Percentiles rank a stretch among this genome's conserved stretches.
phyloP scores from a whole-genome alignment of 208 protist genomes.

The Acanthamoeba culbertsoni region DNA sequence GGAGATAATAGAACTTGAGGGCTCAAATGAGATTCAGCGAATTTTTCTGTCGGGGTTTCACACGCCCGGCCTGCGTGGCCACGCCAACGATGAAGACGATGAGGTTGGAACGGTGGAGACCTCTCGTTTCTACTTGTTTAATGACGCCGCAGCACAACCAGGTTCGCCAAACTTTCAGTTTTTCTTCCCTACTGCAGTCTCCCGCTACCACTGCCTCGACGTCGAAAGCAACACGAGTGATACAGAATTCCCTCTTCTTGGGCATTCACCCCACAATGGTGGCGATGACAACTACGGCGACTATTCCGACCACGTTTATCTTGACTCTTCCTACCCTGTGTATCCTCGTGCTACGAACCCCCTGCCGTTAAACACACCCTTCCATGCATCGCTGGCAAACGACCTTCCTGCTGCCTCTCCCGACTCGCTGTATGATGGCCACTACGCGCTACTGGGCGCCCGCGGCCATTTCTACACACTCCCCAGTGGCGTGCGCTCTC shows the following conservation, averaged over 20 bases:
- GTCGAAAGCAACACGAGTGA: neutral
- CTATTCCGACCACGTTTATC: too few species aligned
- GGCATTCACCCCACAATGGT: neutral
- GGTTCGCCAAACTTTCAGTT: neutral
- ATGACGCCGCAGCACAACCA: neutral
- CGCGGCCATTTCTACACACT: neutral
- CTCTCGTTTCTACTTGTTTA: neutral
- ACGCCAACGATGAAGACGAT: neutral
- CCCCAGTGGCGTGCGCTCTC: neutral
- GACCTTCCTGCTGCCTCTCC: neutral
- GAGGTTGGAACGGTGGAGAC: neutral
- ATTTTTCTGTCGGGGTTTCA: neutral
- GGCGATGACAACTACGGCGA: neutral
- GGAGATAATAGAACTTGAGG: neutral
- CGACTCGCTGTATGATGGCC: neutral
- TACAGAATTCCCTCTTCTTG: neutral
- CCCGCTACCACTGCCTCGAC: neutral
- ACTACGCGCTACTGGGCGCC: neutral
- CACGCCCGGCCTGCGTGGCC: neutral
- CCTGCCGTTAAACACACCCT: neutral
- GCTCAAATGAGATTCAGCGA: neutral
- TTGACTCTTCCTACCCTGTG: neutral
- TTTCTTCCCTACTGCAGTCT: neutral
- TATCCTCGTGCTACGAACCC: neutral
- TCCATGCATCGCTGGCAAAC: neutral